Conservation (phyloP, 1,284 basidiomycete species). For the Heterobasidion parviporum region DNA sequence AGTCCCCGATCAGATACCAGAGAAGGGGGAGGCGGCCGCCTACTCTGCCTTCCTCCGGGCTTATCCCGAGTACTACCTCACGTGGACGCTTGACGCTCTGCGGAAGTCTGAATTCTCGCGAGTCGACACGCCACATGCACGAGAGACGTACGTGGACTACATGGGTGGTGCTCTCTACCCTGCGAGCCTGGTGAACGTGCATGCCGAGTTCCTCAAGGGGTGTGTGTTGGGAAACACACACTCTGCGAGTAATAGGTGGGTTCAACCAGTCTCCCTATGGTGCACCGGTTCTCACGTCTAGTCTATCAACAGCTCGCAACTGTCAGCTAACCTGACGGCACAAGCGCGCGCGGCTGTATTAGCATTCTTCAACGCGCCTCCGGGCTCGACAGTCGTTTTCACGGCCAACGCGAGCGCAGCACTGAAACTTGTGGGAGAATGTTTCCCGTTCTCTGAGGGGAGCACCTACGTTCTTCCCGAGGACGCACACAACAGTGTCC, state of each 20-base stretch:
- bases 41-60: conserved; percentile 28
- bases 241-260: conserved; percentile 68
- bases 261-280: conserved; percentile 3
- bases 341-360: conserved; percentile 66
- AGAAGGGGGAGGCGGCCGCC: conserved; percentile 9
- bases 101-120: conserved; percentile 62
- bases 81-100: conserved; percentile 52
- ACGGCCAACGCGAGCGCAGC: conserved; percentile 75
- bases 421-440: conserved; percentile 74
- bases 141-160: conserved; percentile 74
- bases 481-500: conserved; percentile 79
- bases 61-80: conserved; percentile 30
- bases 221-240: conserved; percentile 76
- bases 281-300: neutral
- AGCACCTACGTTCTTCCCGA: conserved; percentile 56
- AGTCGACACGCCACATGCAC: conserved; percentile 30
- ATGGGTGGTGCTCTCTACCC: conserved; percentile 77
- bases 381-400: conserved; percentile 74
- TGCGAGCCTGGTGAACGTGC: conserved; percentile 60
- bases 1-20: neutral
- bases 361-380: conserved; percentile 63
- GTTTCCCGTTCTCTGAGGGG: conserved; percentile 57
- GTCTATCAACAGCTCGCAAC: conserved; percentile 42
- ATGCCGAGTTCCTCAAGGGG: conserved; percentile 56
- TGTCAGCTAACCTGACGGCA: conserved; percentile 56